These are phyloP conservation scores for Tilletia walkeri DNA, from an alignment of 1,284 basidiomycete species.

Conservation along the genomic window DNA sequence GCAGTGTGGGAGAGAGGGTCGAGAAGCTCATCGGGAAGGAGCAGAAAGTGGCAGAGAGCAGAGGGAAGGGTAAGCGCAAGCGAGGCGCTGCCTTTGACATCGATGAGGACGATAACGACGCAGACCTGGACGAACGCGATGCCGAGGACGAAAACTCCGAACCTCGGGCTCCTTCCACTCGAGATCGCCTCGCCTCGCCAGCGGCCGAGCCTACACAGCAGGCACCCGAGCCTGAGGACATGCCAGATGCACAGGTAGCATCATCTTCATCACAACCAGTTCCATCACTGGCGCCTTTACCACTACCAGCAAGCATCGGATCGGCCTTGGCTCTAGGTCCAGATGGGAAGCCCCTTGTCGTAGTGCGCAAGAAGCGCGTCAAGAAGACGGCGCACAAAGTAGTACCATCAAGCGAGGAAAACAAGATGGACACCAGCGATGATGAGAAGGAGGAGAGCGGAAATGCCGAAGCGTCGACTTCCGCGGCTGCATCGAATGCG, in stretches of 20 bases:
- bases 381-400: slow-evolving; percentile 17
- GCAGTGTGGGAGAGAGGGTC: slow-evolving; percentile 29
- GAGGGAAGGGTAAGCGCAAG: slow-evolving; percentile 21
- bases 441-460: slow-evolving; percentile 21
- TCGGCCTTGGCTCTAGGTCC: slow-evolving; percentile 46
- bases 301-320: slow-evolving; percentile 31
- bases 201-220: neutral
- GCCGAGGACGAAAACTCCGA: slow-evolving; percentile 21
- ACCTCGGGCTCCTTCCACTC: neutral
- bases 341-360: slow-evolving; percentile 38
- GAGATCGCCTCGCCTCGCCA: neutral
- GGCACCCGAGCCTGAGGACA: neutral
- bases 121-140: slow-evolving; percentile 33
- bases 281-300: neutral
- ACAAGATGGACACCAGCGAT: slow-evolving; percentile 15
- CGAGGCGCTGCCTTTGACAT: slow-evolving; percentile 35
- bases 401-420: neutral
- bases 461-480: neutral
- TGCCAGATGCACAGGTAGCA: neutral
- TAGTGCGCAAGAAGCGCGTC: slow-evolving; percentile 36
- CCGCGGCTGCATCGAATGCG: neutral
- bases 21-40: slow-evolving; percentile 41
- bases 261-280: neutral
- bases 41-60: slow-evolving; percentile 20
- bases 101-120: slow-evolving; percentile 44